Conservation (phyloP, 495 filamentous ascomycete genomes). For the Penicillium macrosclerotiorum region DNA sequence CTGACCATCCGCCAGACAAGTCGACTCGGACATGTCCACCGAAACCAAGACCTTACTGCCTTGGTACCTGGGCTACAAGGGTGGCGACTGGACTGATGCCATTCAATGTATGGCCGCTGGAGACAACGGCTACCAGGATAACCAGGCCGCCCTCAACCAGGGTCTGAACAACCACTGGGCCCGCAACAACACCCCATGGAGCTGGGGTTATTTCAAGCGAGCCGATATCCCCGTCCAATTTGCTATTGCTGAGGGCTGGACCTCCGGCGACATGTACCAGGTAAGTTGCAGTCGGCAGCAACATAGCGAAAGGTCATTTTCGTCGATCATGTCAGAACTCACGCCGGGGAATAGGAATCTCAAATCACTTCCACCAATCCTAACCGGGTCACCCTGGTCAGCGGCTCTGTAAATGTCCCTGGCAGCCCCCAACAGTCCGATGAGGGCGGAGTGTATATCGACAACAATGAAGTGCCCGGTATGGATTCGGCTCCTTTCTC, state of each 20-base stretch:
- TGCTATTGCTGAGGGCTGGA: slow-evolving; percentile 54
- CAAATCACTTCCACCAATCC: slow-evolving; percentile 55
- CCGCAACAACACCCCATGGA: slow-evolving; percentile 52
- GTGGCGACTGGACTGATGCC: slow-evolving; percentile 43
- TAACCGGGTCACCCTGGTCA: slow-evolving; percentile 54
- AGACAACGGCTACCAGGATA: slow-evolving; percentile 48
- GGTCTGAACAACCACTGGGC: slow-evolving; percentile 54
- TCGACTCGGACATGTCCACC: slow-evolving; percentile 20
- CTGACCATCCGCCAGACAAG: slow-evolving; percentile 6
- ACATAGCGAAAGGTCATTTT: too few species aligned
- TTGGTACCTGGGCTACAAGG: slow-evolving; percentile 53
- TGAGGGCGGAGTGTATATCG: slow-evolving; percentile 52
- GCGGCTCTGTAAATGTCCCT: slow-evolving; percentile 52
- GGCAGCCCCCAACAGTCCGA: slow-evolving; percentile 43
- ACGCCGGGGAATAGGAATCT: slow-evolving; percentile 36
- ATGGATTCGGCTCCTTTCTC: too few species aligned
- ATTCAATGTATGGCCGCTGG: slow-evolving; percentile 57
- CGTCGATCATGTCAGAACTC: too few species aligned
- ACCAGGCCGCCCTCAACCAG: slow-evolving; percentile 49
- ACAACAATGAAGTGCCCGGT: slow-evolving; percentile 56
- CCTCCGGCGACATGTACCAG: slow-evolving; percentile 57
- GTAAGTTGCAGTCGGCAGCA: too few species aligned
- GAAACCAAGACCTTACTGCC: slow-evolving; percentile 43
- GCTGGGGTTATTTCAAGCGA: slow-evolving; percentile 50
- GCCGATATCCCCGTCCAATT: slow-evolving; percentile 53